A percentile compares a stretch with the other conserved stretches of the same genome.
Evolutionary conservation across 352 stramenopile species (phyloP).

Genomic region (Pythium vanterpoolii): DNA sequence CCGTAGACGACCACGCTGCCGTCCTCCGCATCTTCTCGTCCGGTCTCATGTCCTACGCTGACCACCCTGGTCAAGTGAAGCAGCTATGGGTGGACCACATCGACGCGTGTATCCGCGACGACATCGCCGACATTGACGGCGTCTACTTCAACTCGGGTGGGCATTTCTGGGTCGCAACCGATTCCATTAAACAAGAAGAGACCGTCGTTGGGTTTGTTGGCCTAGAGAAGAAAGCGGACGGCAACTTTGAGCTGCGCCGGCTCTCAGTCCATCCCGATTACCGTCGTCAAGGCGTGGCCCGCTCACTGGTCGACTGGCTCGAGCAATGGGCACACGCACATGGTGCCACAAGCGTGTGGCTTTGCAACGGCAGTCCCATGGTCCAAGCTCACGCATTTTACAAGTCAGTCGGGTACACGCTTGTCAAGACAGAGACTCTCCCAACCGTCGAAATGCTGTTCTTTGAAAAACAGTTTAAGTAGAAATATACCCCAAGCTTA

Average conservation of each 20-base stretch:
- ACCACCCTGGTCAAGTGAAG: not conserved
- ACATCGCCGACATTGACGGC: not conserved
- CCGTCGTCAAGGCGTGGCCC: slow-evolving; percentile 37
- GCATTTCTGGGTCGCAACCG: slow-evolving; percentile 13
- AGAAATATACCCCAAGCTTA: not conserved
- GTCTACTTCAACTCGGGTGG: slow-evolving; percentile 19
- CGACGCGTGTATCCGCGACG: not conserved
- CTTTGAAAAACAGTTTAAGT: not conserved
- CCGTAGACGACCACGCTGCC: not conserved
- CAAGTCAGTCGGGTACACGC: slow-evolving; percentile 18
- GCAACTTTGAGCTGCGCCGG: slow-evolving; percentile 37
- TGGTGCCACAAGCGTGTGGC: slow-evolving; percentile 27
- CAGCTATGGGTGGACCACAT: not conserved
- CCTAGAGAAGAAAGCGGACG: slow-evolving; percentile 31
- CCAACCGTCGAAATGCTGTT: not conserved
- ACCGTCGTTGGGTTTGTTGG: slow-evolving; percentile 37
- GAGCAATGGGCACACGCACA: slow-evolving; percentile 37
- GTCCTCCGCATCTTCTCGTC: slow-evolving; percentile 25
- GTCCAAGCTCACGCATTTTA: slow-evolving; percentile 25
- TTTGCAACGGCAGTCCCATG: slow-evolving; percentile 39
- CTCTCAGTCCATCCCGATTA: slow-evolving; percentile 37
- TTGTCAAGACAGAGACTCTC: not conserved
- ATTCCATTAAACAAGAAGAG: slow-evolving; percentile 1
- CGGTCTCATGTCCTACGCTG: slow-evolving; percentile 14
- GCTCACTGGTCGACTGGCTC: slow-evolving; percentile 31